Base-by-base conservation (phyloP, 129 eudicot genomes). In the Pulicaria dysenterica region DNA sequence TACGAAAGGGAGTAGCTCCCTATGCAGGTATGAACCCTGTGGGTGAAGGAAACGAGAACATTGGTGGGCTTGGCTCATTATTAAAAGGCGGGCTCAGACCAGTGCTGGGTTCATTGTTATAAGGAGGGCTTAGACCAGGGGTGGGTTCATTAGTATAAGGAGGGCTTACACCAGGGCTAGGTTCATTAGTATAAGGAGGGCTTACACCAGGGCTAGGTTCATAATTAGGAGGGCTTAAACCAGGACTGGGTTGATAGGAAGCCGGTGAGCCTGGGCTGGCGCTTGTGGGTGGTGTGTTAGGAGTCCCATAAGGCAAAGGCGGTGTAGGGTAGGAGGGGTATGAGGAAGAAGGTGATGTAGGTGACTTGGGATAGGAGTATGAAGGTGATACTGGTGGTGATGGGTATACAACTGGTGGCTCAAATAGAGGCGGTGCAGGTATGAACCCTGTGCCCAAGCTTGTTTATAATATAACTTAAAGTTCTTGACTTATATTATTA, bases 361-460 rank as follows among this genome's bases (percentile, higher is more conserved):
- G 61, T 1, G 82, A 67, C 48, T 78, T 37, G 38, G 80, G 68
- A 47, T 61, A 59, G 2, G 84, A 72, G 11, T 60, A 70, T 3
- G 84, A 79, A n/a, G 90, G 81, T 11, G 96, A 85, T 76, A 81
- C 87, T 3, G 63, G 64, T 12, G 95, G 96, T 8, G 94, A 87
- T 8, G 96, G 96, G 78, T 69, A 93, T 66, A 93, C 98, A 4
- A 93, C 79, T 0, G 98, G 98, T 13, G 98, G 96, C 58, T 85
- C 76, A 55, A 93, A 93, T 42, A 83, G 80, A 5, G 87, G 89
- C 11, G 98, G 98, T 66, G 88, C 87, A 7, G 97, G 97, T 62
- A 67, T 82, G 69, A 59, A 78, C 15, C 83, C 85, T 8, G 76
- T 24, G 31, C 1, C 31, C 31, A 24, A 24, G 31, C 31, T 24